These are phyloP conservation scores for Spergularia bocconei DNA, from an alignment of 148 eudicot genomes.

Conservation along the genomic window DNA sequence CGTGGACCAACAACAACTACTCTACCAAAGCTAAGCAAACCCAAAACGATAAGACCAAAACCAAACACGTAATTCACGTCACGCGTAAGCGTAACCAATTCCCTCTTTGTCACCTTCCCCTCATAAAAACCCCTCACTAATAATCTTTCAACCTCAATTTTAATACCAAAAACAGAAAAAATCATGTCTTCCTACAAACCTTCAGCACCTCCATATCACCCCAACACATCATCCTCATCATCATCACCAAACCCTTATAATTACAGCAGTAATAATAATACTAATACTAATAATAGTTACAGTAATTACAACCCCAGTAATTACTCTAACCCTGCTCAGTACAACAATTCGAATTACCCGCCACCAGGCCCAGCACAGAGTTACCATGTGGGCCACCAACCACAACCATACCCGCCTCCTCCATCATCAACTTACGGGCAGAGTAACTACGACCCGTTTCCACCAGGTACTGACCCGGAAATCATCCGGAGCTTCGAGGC, in stretches of 20 bases:
- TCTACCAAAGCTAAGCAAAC: too few species aligned
- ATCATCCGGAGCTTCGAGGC: slow-evolving; percentile 66
- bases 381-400: slow-evolving; percentile 17
- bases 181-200: slow-evolving; percentile 32
- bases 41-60: too few species aligned
- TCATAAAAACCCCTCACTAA: too few species aligned
- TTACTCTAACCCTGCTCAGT: too few species aligned
- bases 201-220: slow-evolving; percentile 52
- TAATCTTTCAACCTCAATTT: too few species aligned
- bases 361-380: slow-evolving; percentile 11
- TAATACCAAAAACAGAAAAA: too few species aligned
- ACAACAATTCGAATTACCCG: slow-evolving; percentile 18
- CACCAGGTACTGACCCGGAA: slow-evolving; percentile 71
- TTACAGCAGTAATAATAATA: not conserved
- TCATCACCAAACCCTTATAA: not conserved
- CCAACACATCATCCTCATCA: slow-evolving; percentile 24
- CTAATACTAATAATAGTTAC: not conserved
- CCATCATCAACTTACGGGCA: slow-evolving; percentile 28
- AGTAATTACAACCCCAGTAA: not conserved
- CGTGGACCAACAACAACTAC: too few species aligned
- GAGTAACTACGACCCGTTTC: slow-evolving; percentile 30
- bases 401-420: slow-evolving; percentile 3
- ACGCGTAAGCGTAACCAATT: too few species aligned
- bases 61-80: too few species aligned
- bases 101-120: too few species aligned